Percentiles rank a stretch among this genome's conserved stretches.
Evolutionary conservation across 257 asterid genomes (phyloP).

Genomic region (Ilex asprella): DNA sequence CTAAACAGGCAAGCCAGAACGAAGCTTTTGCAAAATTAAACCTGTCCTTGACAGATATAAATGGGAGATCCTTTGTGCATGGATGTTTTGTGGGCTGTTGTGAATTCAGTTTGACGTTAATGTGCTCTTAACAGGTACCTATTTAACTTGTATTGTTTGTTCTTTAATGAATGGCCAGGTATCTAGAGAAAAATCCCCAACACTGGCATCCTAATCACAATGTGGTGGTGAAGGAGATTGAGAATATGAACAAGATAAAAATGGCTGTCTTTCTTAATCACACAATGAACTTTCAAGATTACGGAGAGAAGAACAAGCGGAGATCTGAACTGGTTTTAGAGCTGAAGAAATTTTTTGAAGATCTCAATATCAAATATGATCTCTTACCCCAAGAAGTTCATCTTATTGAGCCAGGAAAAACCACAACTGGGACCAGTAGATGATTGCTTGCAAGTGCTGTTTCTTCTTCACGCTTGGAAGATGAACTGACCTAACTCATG

Average conservation of each 20-base stretch:
- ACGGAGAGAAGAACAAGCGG: neutral
- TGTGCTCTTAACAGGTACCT: too few relatives aligned
- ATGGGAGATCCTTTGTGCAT: too few relatives aligned
- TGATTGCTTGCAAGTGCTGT: too few relatives aligned
- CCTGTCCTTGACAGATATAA: too few relatives aligned
- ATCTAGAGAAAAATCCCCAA: neutral
- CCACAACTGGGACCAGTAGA: too few relatives aligned
- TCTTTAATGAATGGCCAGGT: neutral
- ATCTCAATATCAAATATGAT: neutral
- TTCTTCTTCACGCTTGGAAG: too few relatives aligned
- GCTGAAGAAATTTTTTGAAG: neutral
- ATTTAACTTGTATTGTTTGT: too few relatives aligned
- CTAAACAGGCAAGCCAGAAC: too few relatives aligned
- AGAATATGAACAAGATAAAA: conserved; percentile 1
- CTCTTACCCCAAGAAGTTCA: conserved; percentile 4
- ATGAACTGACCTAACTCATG: too few relatives aligned
- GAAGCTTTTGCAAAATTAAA: too few relatives aligned
- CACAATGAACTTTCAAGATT: neutral
- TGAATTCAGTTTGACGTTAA: too few relatives aligned
- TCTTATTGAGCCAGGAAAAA: neutral
- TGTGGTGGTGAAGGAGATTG: conserved; percentile 5
- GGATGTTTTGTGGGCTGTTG: too few relatives aligned
- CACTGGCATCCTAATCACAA: conserved; percentile 4
- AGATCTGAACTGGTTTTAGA: conserved; percentile 1
- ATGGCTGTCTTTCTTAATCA: neutral